These are phyloP conservation scores for Diplodia scrobiculata DNA, from an alignment of 2,329 filamentous ascomycete genomes.

Conservation along the genomic window DNA sequence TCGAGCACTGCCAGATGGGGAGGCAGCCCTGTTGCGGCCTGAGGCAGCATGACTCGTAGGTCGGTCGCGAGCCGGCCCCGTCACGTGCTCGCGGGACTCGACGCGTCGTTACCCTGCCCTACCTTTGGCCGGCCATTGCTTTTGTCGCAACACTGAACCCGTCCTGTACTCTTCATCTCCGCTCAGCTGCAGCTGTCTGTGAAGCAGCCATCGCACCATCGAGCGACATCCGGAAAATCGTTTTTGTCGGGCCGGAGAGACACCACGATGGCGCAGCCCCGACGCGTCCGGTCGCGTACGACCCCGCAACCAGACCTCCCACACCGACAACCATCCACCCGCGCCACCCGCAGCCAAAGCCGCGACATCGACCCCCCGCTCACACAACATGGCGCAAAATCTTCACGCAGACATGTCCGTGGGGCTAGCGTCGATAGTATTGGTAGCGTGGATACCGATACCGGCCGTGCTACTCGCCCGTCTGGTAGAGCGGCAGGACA, in stretches of 20 bases:
- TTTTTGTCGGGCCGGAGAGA: neutral
- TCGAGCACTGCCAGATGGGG: neutral
- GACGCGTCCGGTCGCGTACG: conserved; percentile 39
- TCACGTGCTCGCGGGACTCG: neutral
- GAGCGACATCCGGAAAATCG: neutral
- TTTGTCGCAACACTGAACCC: neutral
- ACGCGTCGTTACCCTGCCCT: conserved; percentile 7
- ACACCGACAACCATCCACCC: conserved; percentile 32
- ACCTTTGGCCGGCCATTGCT: neutral
- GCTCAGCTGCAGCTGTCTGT: neutral
- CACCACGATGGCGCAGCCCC: conserved; percentile 31
- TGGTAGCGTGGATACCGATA: conserved; percentile 36
- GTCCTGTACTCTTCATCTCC: neutral
- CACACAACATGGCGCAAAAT: conserved; percentile 30
- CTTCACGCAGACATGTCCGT: conserved; percentile 36
- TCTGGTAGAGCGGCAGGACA: conserved; percentile 33
- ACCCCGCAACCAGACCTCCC: conserved; percentile 37
- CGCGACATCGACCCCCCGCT: conserved; percentile 41
- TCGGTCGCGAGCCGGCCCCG: neutral
- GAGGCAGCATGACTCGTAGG: neutral
- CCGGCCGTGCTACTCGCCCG: conserved; percentile 33
- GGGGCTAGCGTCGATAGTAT: conserved; percentile 38
- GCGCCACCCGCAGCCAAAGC: conserved; percentile 43
- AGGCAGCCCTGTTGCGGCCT: neutral
- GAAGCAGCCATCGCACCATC: neutral